Evolutionary conservation across 2,329 filamentous ascomycete species (phyloP), one percentile per base, ranked within the genome.

Genomic region (Penicillium sp.): DNA sequence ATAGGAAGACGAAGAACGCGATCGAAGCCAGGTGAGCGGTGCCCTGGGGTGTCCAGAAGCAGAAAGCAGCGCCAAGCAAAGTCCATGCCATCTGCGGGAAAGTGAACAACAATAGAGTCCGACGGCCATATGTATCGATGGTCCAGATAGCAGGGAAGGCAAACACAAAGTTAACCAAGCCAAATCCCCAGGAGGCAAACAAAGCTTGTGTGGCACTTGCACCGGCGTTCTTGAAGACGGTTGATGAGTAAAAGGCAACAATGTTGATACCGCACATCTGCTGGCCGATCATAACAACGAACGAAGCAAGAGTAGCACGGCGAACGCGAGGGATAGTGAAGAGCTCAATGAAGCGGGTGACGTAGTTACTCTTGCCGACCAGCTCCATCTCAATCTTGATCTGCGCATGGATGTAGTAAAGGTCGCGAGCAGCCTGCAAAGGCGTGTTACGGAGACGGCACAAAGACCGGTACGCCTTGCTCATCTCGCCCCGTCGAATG

Each of bases 251-350:
- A 70, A 91, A 91, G 1, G 87, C 86, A 52, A 91, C 87, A 54
- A 90, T 88, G 67, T 90, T 89, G 70, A 88, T 79, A 73, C 82
- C 82, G 63, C 85, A 88, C 81, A 88, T 86, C 70, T 89, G 86
- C 70, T 89, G 86, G 0, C 85, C 85, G 64, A 89, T 85, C 90
- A 95, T 95, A 61, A 93, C 89, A 1, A 85, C 84, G 60, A 86
- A 89, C 1, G 89, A 88, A 6, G 90, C 90, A 31, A 89, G 79
- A 4, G 86, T 92, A 3, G 91, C 91, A 39, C 77, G 76, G 38
- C 77, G 74, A 52, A 79, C 71, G 18, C 77, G 75, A 6, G 77
- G 77, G 49, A 79, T 75, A 13, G 77, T 79, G 58, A 80, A 79
- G 0, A 83, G 68, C 56, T 79, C 73, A 41, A 76, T 50, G 60